Evolutionary conservation across 208 protist species (phyloP).

Genomic region (Crithidia expoeki): DNA sequence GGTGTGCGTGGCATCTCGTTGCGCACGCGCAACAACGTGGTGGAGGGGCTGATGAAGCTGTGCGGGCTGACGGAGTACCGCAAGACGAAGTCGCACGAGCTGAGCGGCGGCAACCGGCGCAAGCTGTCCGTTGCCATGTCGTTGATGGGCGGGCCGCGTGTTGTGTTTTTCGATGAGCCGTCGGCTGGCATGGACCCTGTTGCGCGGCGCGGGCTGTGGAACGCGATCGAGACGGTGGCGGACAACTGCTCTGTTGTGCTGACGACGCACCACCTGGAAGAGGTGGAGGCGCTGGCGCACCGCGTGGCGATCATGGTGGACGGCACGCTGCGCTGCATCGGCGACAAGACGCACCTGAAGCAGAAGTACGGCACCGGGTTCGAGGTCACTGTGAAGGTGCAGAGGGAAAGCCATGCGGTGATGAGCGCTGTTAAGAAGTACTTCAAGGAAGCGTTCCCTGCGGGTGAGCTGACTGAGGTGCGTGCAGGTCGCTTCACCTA

Average conservation of each 20-base stretch:
- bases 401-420: conserved; percentile 36
- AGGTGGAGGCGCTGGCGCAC: conserved; percentile 87
- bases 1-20: conserved; percentile 43
- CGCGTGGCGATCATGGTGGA: conserved; percentile 80
- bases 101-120: conserved; percentile 74
- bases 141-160: conserved; percentile 61
- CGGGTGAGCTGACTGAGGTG: conserved; percentile 36
- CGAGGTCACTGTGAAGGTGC: conserved; percentile 58
- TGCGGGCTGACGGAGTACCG: conserved; percentile 43
- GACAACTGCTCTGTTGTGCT: conserved; percentile 80
- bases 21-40: conserved; percentile 21
- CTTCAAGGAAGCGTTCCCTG: conserved; percentile 40
- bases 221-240: conserved; percentile 56
- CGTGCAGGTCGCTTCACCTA: conserved; percentile 51
- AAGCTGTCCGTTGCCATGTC: conserved; percentile 75
- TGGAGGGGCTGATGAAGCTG: conserved; percentile 40
- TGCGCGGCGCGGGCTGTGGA: conserved; percentile 69
- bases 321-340: conserved; percentile 78
- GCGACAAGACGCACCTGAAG: conserved; percentile 74
- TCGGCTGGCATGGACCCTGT: conserved; percentile 75
- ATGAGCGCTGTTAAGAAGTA: conserved; percentile 43
- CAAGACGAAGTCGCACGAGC: conserved; percentile 32
- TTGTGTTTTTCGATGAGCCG: conserved; percentile 80
- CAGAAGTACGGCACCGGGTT: conserved; percentile 66
- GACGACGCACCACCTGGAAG: conserved; percentile 94